phyloP scores from a whole-genome alignment of 768 basidiomycete genomes.

The Ephemerocybe angulata region DNA sequence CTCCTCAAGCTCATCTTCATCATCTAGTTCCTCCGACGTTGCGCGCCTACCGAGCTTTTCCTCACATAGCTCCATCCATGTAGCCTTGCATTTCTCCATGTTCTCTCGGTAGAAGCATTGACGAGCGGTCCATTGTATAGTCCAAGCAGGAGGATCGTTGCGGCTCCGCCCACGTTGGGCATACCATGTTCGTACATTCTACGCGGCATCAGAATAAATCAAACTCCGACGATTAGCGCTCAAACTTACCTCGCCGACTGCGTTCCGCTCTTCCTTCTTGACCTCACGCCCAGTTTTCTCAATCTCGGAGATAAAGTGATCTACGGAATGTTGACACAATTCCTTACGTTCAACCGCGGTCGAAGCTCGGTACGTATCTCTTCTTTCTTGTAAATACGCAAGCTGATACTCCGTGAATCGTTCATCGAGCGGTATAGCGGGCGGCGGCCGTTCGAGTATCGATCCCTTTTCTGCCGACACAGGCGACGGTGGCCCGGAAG shows the following conservation, averaged over 20 bases:
- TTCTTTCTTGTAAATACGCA: background rate
- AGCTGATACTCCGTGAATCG: background rate
- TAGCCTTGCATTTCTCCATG: background rate
- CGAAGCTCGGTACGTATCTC: background rate
- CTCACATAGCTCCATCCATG: background rate
- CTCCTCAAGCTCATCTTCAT: too few relatives aligned
- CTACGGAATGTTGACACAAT: background rate
- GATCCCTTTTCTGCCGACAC: too few relatives aligned
- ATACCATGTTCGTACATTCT: background rate
- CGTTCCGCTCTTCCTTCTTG: background rate
- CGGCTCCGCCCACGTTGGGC: background rate
- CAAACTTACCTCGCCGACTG: background rate
- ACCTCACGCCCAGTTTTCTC: background rate
- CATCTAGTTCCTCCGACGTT: background rate
- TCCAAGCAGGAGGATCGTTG: background rate
- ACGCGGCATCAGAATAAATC: background rate
- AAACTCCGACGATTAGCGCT: background rate
- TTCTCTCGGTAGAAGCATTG: background rate
- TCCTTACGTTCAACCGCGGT: background rate
- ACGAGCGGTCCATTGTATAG: background rate
- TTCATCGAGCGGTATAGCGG: background rate
- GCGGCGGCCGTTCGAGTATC: too few relatives aligned
- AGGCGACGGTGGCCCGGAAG: too few relatives aligned
- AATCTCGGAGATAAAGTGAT: background rate
- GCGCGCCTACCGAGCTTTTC: background rate